Base-by-base conservation (phyloP, 345 rosid genomes). In the Citrus mangshanensis region DNA sequence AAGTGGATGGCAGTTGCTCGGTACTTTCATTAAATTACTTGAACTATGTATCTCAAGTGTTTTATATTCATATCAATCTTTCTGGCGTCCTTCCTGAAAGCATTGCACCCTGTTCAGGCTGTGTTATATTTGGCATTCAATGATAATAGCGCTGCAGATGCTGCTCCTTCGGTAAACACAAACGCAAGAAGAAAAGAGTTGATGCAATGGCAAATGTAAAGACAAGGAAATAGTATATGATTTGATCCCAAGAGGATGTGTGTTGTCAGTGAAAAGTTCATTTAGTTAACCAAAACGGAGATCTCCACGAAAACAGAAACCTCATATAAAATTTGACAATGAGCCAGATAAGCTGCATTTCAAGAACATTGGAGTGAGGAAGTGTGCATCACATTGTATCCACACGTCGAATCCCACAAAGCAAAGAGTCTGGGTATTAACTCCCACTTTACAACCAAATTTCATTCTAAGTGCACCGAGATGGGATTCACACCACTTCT, bases 381-480 rank as follows among this genome's bases (percentile, higher is more conserved):
- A 62, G 60, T 49, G 68, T 70, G 74, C 38, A 61, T 32, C 78
- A 70, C 70, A 76, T 6, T 34, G 24, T 2, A 65, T 16, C 70
- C 37, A 51, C 68, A 65, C 27, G 18, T 46, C 65, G 63, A 67
- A 74, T 78, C 73, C 71, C 21, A 72, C n/a, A 79, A 76, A 78
- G 78, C 19, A 64, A 76, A 80, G 38, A 75, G 59, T 68, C 46
- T 10, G 66, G 74, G 72, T 73, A 77, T 75, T 81, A 51, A 75
- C 84, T 78, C 75, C 65, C 77, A 65, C 81, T 86, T 83, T 83
- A 81, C 83, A 81, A 25, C 84, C 86, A 80, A 63, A 67, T 68
- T 55, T 74, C 64, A 71, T 19, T 70, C 9, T 2, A 37, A 72
- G 42, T 51, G 78, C 65, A 46, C 51, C 72, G 13, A 77, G 59